Evolutionary conservation across 1,284 basidiomycete genomes (phyloP).

Genomic region (Violaceomyces palustris): DNA sequence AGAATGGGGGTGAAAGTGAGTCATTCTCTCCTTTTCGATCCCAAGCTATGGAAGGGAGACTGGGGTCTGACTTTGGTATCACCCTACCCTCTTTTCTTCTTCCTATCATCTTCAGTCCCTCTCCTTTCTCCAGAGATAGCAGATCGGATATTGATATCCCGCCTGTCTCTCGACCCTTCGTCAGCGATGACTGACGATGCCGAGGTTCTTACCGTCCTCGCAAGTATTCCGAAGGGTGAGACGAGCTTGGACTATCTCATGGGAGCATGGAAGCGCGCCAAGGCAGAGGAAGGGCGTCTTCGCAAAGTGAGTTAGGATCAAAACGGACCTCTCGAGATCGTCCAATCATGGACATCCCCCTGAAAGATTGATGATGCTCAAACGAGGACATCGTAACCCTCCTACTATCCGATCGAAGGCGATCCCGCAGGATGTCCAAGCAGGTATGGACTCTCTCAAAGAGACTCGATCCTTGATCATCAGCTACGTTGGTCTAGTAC

Average conservation of each 20-base stretch:
- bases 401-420: too few relatives aligned
- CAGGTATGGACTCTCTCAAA: constrained; percentile 44
- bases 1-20: constrained; percentile 60
- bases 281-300: constrained; percentile 31
- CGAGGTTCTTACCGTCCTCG: constrained; percentile 71
- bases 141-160: constrained; percentile 77
- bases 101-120: too few relatives aligned
- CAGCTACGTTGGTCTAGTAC: constrained; percentile 80
- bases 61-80: too few relatives aligned
- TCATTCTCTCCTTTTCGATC: not conserved
- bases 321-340: too few relatives aligned
- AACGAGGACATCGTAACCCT: too few relatives aligned
- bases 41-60: not conserved
- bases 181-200: constrained; percentile 78
- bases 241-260: constrained; percentile 87
- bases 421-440: constrained; percentile 68
- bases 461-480: constrained; percentile 61
- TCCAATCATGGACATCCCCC: too few relatives aligned
- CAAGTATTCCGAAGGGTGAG: constrained; percentile 70
- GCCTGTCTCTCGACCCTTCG: constrained; percentile 73
- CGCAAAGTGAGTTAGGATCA: constrained; percentile 10
- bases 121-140: constrained; percentile 54
- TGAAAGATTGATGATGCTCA: too few relatives aligned
- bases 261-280: constrained; percentile 72
- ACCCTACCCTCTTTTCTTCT: too few relatives aligned